These are phyloP conservation scores for Panaeolus papilionaceus DNA, from an alignment of 768 basidiomycete genomes.

Conservation along the genomic window DNA sequence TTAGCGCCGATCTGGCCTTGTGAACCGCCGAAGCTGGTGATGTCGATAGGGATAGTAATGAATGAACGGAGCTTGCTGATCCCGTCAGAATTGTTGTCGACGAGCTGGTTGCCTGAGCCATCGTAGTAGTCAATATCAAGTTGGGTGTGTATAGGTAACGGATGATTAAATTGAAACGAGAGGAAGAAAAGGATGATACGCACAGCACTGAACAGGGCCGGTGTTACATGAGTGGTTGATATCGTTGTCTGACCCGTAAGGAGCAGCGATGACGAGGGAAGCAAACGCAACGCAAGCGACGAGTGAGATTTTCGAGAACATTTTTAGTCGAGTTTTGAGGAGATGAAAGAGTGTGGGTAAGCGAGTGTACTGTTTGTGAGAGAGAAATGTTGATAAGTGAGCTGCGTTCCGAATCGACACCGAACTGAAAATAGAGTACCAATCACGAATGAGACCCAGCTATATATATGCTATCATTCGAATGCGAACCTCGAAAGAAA, in stretches of 20 bases:
- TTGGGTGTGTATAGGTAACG: not conserved
- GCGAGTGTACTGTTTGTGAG: not conserved
- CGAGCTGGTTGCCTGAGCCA: not conserved
- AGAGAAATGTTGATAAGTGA: not conserved
- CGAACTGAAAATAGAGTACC: too few species aligned
- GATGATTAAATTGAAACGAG: not conserved
- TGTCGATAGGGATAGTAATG: not conserved
- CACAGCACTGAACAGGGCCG: not conserved
- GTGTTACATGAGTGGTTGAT: conserved; percentile 1
- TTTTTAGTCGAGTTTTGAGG: not conserved
- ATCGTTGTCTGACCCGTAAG: not conserved
- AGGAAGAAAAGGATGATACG: not conserved
- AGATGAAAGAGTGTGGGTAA: not conserved
- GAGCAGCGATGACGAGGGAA: not conserved
- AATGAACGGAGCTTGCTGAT: not conserved
- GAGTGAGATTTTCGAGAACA: not conserved
- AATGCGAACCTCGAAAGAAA: too few species aligned
- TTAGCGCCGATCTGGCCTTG: not conserved
- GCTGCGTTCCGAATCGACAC: too few species aligned
- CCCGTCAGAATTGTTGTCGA: not conserved
- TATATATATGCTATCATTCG: too few species aligned
- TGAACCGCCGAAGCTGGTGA: not conserved
- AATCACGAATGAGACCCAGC: too few species aligned
- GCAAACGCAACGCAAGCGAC: not conserved
- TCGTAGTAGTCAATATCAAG: too few species aligned